Evolutionary conservation across 2,329 filamentous ascomycete species (phyloP).

Genomic region (Juglanconis juglandina): DNA sequence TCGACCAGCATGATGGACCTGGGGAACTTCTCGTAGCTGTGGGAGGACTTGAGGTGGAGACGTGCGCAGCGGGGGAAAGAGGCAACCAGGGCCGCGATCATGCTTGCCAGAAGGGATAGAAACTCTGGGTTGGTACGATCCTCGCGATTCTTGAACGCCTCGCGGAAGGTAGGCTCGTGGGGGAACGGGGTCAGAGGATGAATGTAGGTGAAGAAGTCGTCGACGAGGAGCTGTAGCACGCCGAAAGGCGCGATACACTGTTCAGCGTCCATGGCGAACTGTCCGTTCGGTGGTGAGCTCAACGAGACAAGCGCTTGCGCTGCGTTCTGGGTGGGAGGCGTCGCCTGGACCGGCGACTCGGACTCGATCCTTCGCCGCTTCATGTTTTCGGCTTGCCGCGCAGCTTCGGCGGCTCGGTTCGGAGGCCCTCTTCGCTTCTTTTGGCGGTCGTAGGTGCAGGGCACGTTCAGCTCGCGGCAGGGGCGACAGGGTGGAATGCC

Average conservation of each 20-base stretch:
- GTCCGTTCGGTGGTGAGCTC: slow-evolving; percentile 31
- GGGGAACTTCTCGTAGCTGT: slow-evolving; percentile 62
- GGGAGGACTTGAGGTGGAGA: slow-evolving; percentile 65
- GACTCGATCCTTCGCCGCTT: slow-evolving; percentile 42
- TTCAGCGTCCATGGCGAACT: slow-evolving; percentile 55
- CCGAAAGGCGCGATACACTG: slow-evolving; percentile 64
- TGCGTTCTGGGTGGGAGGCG: slow-evolving; percentile 43
- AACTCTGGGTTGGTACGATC: slow-evolving; percentile 66
- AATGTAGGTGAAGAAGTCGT: slow-evolving; percentile 82
- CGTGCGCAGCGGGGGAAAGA: slow-evolving; percentile 72
- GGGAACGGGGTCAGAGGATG: slow-evolving; percentile 75
- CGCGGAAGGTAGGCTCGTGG: slow-evolving; percentile 73
- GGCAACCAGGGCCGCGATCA: slow-evolving; percentile 70
- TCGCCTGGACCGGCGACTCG: slow-evolving; percentile 18
- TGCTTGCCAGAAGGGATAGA: slow-evolving; percentile 67
- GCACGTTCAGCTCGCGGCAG: slow-evolving; percentile 54
- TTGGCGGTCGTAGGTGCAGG: slow-evolving; percentile 55
- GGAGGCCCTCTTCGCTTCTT: slow-evolving; percentile 58
- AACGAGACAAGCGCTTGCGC: slow-evolving; percentile 49
- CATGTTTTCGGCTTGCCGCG: slow-evolving; percentile 39
- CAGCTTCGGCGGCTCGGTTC: slow-evolving; percentile 57
- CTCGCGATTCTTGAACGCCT: slow-evolving; percentile 63
- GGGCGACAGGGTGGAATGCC: slow-evolving; percentile 53
- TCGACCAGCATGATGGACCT: slow-evolving; percentile 68
- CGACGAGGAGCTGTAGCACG: slow-evolving; percentile 65